Conservation (phyloP, 352 stramenopile species). For the Pythium phragmiticola region DNA sequence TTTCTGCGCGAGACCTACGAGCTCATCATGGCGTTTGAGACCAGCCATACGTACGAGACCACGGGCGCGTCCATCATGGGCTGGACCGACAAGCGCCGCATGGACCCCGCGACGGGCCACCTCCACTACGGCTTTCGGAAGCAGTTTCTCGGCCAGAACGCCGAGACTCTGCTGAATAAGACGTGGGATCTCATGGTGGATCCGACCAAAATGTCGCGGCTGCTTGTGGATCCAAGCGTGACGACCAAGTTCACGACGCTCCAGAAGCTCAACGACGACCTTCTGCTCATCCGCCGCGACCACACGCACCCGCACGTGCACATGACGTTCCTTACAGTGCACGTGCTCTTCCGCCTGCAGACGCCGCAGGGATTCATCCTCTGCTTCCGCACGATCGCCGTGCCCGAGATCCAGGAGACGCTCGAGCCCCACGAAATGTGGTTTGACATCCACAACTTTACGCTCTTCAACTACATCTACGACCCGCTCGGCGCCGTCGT, state of each 20-base stretch:
- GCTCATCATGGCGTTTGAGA: conserved; percentile 35
- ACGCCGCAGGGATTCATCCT: conserved; percentile 54
- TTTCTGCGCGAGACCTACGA: conserved; percentile 59
- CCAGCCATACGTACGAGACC: conserved; percentile 14
- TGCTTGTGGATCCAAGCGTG: conserved; percentile 52
- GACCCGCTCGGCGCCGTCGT: conserved; percentile 35
- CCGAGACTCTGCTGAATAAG: conserved; percentile 24
- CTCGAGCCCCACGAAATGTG: conserved; percentile 52
- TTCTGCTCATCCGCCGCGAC: conserved; percentile 59
- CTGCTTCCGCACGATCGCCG: conserved; percentile 57
- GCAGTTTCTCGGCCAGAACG: conserved; percentile 21
- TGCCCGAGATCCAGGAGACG: conserved; percentile 41
- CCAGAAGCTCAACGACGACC: conserved; percentile 50
- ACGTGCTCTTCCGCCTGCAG: conserved; percentile 63
- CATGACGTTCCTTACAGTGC: conserved; percentile 53
- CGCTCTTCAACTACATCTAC: conserved; percentile 52
- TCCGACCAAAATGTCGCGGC: conserved; percentile 35
- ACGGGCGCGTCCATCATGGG: conserved; percentile 35
- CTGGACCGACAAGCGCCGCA: conserved; percentile 44
- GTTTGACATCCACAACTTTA: conserved; percentile 68
- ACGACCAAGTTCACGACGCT: conserved; percentile 45
- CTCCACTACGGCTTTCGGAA: conserved; percentile 29
- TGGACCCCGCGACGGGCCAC: conserved; percentile 20
- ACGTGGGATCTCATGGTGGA: conserved; percentile 31
- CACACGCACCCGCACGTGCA: conserved; percentile 42